These are phyloP conservation scores for Bryoglossum gracile DNA, from an alignment of 495 filamentous ascomycete genomes.

Conservation along the genomic window DNA sequence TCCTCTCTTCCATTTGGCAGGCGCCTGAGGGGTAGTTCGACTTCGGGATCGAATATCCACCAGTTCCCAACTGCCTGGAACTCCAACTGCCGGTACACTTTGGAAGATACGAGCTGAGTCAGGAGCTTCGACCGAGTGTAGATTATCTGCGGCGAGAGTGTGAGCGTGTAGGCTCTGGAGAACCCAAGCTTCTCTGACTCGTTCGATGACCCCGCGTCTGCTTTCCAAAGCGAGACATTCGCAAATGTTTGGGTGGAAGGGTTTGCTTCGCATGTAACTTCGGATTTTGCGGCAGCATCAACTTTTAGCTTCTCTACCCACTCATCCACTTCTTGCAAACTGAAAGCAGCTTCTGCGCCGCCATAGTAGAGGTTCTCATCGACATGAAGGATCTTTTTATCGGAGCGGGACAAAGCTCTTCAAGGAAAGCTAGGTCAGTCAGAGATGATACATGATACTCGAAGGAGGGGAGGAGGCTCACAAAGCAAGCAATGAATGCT, in stretches of 20 bases:
- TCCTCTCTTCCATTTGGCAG: slow-evolving; percentile 85
- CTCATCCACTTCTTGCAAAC: slow-evolving; percentile 68
- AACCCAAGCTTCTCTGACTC: slow-evolving; percentile 41
- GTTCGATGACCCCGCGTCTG: slow-evolving; percentile 5
- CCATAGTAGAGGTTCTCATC: slow-evolving; percentile 88
- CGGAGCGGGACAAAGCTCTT: slow-evolving; percentile 88
- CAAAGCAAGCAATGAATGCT: slow-evolving; percentile 89
- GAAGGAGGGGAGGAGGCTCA: slow-evolving; percentile 43
- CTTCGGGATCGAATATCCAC: slow-evolving; percentile 57
- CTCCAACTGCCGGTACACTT: slow-evolving; percentile 80
- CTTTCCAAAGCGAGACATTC: slow-evolving; percentile 23
- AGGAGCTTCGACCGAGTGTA: slow-evolving; percentile 76
- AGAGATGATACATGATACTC: slow-evolving; percentile 35
- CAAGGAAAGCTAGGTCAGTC: slow-evolving; percentile 53
- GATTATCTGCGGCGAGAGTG: slow-evolving; percentile 79
- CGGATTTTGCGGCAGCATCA: slow-evolving; percentile 28
- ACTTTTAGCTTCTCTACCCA: slow-evolving; percentile 55
- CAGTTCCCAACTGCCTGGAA: slow-evolving; percentile 93
- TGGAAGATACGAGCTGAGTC: slow-evolving; percentile 72
- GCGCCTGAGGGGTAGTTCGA: slow-evolving; percentile 41
- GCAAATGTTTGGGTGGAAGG: slow-evolving; percentile 14
- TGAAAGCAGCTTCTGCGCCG: slow-evolving; percentile 77
- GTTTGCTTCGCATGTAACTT: background rate
- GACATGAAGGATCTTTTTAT: slow-evolving; percentile 85
- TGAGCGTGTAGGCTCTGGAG: slow-evolving; percentile 74